Evolutionary conservation across 306 rosid genomes (phyloP), one percentile per base, ranked within the genome.

Genomic region (Crotalaria pallida): DNA sequence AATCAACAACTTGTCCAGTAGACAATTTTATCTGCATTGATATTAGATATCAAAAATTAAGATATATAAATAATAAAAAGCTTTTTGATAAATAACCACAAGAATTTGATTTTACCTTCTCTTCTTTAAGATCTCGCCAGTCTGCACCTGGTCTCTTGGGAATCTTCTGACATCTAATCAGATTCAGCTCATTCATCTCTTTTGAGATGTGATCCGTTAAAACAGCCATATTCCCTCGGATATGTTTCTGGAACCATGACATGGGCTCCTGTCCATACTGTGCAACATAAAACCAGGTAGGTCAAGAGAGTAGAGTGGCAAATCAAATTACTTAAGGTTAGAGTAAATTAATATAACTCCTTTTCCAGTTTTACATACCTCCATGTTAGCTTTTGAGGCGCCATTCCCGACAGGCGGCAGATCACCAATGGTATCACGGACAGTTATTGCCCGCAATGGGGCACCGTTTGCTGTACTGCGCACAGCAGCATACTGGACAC

Each of bases 91-190:
- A n/a, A 43, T 61, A 29, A 49, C 36, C 12, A 36, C 38, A 52
- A 65, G 47, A 68, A 64, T 61, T 47, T 10, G 50, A 24, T 47
- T 22, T 62, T 75, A 91, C 97, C 95, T 94, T 94, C 76, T 91
- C 97, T 24, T 89, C 96, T 2, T 91, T 95, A 70, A 94, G 99
- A 60, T 86, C 90, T 48, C 90, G 90, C 99, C 99, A 94, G 85
- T 94, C 99, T 40, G 91, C 81, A 65, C 99, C 99, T 49, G 97
- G 95, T 52, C 84, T 88, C 87, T 89, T 94, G 0, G 99, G 99
- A 59, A 94, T 89, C 66, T 26, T 87, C 84, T 91, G 87, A 71
- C 99, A 94, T 21, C 99, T 83, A 55, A 91, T 91, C 50, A 86
- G 74, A 77, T 94, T 94, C 71, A 94, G 75, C 72, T 94, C 99